These are phyloP conservation scores for Leccinellum luteum DNA, from an alignment of 768 basidiomycete genomes.

Conservation along the genomic window DNA sequence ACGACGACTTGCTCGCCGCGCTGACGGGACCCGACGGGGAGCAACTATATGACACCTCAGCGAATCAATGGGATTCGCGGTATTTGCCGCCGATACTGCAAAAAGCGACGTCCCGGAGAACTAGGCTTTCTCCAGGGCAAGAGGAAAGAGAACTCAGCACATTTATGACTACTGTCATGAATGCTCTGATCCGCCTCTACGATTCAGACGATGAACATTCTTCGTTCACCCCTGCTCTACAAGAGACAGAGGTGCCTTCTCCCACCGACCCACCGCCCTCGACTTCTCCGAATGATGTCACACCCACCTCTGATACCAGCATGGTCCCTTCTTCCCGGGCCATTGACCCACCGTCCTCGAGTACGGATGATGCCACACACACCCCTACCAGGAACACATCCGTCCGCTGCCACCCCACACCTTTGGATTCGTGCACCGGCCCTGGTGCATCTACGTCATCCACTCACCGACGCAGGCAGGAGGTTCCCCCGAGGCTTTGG, in stretches of 20 bases:
- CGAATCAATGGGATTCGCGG: background rate
- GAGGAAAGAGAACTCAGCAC: background rate
- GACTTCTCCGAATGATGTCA: too few relatives aligned
- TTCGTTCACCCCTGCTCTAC: background rate
- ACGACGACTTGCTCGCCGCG: background rate
- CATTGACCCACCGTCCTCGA: background rate
- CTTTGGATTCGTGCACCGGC: background rate
- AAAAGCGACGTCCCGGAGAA: background rate
- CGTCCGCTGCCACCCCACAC: background rate
- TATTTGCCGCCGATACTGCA: background rate
- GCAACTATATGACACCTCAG: background rate
- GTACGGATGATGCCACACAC: background rate
- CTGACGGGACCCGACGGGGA: background rate
- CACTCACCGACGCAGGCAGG: background rate
- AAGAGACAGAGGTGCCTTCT: background rate
- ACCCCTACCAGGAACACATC: background rate
- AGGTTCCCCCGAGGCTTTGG: background rate
- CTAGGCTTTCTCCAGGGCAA: background rate
- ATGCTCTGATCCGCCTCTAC: background rate
- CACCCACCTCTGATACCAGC: too few relatives aligned
- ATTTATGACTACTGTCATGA: background rate
- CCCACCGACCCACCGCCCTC: background rate
- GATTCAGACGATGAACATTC: background rate
- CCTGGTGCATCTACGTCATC: background rate
- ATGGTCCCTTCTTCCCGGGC: background rate